phyloP scores from a whole-genome alignment of 176 grass and related monocot species.

The Rhipidocladum racemiflorum region DNA sequence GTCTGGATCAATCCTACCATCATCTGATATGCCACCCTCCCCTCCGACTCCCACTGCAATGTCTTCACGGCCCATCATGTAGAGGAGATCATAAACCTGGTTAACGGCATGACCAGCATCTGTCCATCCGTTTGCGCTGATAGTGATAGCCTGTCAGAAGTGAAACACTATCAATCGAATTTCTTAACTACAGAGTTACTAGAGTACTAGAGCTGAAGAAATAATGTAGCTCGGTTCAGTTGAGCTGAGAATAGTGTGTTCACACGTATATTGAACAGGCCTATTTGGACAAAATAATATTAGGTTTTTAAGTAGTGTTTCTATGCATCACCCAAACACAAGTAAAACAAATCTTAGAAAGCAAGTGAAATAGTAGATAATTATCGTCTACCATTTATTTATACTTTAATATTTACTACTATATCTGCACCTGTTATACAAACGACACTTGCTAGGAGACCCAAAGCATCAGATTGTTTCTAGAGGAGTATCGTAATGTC shows the following conservation, averaged over 20 bases:
- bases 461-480: too few relatives aligned
- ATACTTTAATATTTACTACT: too few relatives aligned
- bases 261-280: too few relatives aligned
- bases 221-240: background rate
- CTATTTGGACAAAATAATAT: background rate
- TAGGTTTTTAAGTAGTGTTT: background rate
- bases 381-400: too few relatives aligned
- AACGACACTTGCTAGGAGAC: too few relatives aligned
- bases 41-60: slow-evolving; percentile 60
- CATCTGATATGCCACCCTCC: slow-evolving; percentile 63
- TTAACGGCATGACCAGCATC: slow-evolving; percentile 73
- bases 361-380: too few relatives aligned
- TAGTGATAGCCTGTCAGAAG: slow-evolving; percentile 48
- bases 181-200: background rate
- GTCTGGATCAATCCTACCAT: slow-evolving; percentile 51
- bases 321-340: too few relatives aligned
- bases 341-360: too few relatives aligned
- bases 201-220: background rate
- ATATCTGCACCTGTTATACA: too few relatives aligned
- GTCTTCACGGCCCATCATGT: slow-evolving; percentile 77
- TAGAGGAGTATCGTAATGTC: too few relatives aligned
- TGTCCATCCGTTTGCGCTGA: slow-evolving; percentile 54
- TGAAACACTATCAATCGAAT: background rate
- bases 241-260: background rate
- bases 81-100: slow-evolving; percentile 64